Percentiles rank a stretch among this genome's conserved stretches.
These are phyloP conservation scores for Blastocystis sp. DNA, from an alignment of 352 stramenopile genomes.

Conservation along the genomic window DNA sequence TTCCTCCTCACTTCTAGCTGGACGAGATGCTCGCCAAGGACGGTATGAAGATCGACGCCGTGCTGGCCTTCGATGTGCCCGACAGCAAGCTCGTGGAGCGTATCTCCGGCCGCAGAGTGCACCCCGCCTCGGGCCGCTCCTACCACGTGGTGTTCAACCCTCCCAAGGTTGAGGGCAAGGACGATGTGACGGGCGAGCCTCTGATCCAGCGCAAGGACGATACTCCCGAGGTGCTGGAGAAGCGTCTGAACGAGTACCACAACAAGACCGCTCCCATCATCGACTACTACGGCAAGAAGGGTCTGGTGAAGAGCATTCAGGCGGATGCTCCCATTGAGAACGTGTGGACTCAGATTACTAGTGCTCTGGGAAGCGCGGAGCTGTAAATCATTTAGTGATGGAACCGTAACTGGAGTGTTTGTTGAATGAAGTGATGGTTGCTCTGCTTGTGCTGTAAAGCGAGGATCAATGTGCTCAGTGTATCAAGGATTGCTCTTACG, in stretches of 20 bases:
- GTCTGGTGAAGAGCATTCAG: slow-evolving; percentile 68
- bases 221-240: slow-evolving; percentile 85
- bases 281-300: slow-evolving; percentile 76
- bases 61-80: slow-evolving; percentile 91
- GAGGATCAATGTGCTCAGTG: too few species aligned
- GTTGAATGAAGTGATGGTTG: neutral
- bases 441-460: neutral
- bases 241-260: slow-evolving; percentile 88
- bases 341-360: slow-evolving; percentile 61
- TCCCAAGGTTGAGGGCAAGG: slow-evolving; percentile 82
- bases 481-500: too few species aligned
- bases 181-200: slow-evolving; percentile 89
- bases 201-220: slow-evolving; percentile 96
- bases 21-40: slow-evolving; percentile 90
- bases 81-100: slow-evolving; percentile 90
- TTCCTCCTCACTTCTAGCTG: slow-evolving; percentile 75
- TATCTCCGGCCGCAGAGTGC: slow-evolving; percentile 91
- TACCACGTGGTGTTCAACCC: slow-evolving; percentile 96
- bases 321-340: slow-evolving; percentile 68
- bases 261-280: slow-evolving; percentile 93
- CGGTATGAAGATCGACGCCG: slow-evolving; percentile 81
- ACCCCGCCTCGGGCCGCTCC: slow-evolving; percentile 87
- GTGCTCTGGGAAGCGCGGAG: slow-evolving; percentile 60
- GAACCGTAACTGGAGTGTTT: neutral
- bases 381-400: slow-evolving; percentile 69